phyloP scores from a whole-genome alignment of 805 yeast species.

The Kuraishia borneana region DNA sequence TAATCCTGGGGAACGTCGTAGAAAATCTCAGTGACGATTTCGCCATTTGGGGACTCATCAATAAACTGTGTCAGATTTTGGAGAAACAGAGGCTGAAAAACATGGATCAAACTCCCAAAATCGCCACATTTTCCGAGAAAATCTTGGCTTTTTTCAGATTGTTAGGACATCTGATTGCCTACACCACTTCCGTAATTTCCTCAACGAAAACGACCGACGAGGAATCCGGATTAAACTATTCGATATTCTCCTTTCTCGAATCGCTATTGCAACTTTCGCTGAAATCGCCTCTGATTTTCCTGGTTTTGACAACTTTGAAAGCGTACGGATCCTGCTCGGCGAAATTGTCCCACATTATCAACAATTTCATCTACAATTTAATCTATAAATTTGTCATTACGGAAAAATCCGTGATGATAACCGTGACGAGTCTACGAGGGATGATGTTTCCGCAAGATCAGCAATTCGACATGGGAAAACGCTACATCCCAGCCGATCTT shows the following conservation, averaged over 20 bases:
- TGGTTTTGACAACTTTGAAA: slow-evolving; percentile 5
- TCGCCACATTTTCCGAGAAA: slow-evolving; percentile 7
- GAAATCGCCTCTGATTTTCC: slow-evolving; percentile 9
- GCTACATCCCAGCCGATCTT: slow-evolving; percentile 17
- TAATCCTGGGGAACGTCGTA: slow-evolving; percentile 27
- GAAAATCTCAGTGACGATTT: slow-evolving; percentile 40
- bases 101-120: not conserved
- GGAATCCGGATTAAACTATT: slow-evolving; percentile 7
- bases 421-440: slow-evolving; percentile 11
- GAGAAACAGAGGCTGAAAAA: not conserved
- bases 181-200: slow-evolving; percentile 13
- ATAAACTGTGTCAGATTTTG: slow-evolving; percentile 6
- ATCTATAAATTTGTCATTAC: slow-evolving; percentile 13
- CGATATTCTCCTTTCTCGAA: slow-evolving; percentile 12
- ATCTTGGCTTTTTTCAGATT: slow-evolving; percentile 7
- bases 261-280: slow-evolving; percentile 7
- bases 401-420: slow-evolving; percentile 4
- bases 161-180: slow-evolving; percentile 15
- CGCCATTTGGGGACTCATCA: slow-evolving; percentile 33
- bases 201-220: not conserved
- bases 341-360: slow-evolving; percentile 12
- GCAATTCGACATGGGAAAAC: slow-evolving; percentile 13
- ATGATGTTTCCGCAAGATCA: slow-evolving; percentile 18
- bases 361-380: slow-evolving; percentile 14
- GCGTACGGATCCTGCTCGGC: slow-evolving; percentile 6